These are phyloP conservation scores for Talaromyces sp. DNA, from an alignment of 2,329 filamentous ascomycete species.

Conservation along the genomic window DNA sequence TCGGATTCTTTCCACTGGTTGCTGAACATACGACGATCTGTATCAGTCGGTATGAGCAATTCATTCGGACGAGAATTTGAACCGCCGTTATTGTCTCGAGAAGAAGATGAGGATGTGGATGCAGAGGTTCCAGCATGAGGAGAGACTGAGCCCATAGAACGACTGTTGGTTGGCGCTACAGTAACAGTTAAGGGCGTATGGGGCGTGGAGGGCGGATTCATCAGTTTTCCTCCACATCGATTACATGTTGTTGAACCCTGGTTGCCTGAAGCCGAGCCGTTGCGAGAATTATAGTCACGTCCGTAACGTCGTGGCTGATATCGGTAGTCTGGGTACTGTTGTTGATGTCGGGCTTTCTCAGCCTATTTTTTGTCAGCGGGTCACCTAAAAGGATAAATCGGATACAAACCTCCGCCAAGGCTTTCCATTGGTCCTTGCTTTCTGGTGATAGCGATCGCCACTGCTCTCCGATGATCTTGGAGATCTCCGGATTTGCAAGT, in stretches of 20 bases:
- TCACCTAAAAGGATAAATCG: not conserved
- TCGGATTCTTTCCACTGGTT: conserved; percentile 31
- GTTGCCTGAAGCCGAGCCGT: conserved; percentile 35
- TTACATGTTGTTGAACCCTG: conserved; percentile 39
- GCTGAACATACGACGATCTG: conserved; percentile 25
- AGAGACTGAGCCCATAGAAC: conserved; percentile 27
- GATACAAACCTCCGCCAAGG: conserved; percentile 67
- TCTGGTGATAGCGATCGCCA: conserved; percentile 76
- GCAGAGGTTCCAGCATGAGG: conserved; percentile 25
- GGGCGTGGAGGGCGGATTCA: conserved; percentile 45
- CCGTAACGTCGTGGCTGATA: conserved; percentile 77
- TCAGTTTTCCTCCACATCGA: conserved; percentile 47
- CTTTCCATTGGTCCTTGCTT: conserved; percentile 81
- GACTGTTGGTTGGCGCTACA: conserved; percentile 32
- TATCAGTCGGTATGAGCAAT: conserved; percentile 25
- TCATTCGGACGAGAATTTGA: conserved; percentile 25
- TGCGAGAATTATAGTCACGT: conserved; percentile 50
- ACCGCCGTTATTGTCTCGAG: conserved; percentile 20
- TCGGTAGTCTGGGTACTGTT: conserved; percentile 87
- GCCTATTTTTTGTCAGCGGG: conserved; percentile 49
- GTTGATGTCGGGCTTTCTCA: conserved; percentile 84
- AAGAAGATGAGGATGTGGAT: not conserved
- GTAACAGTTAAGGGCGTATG: conserved; percentile 41
- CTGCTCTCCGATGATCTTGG: conserved; percentile 91
- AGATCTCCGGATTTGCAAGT: conserved; percentile 90